These are phyloP conservation scores for Suillus subalutaceus DNA, from an alignment of 768 basidiomycete genomes.

Conservation along the genomic window DNA sequence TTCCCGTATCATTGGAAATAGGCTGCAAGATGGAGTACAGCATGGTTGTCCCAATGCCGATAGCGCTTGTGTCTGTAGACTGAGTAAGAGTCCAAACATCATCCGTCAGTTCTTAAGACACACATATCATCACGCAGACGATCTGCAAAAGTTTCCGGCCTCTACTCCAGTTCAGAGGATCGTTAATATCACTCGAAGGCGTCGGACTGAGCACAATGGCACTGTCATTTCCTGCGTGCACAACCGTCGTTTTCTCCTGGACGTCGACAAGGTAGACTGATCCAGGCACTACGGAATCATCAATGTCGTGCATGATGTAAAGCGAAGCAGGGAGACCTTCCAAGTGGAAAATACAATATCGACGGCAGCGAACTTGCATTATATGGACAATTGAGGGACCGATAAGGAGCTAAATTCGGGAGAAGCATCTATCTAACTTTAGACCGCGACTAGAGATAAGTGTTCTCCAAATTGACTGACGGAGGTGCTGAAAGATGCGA, in stretches of 20 bases:
- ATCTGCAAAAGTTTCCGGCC: slow-evolving; percentile 19
- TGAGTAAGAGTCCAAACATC: background rate
- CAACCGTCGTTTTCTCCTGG: slow-evolving; percentile 15
- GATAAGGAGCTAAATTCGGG: slow-evolving; percentile 4
- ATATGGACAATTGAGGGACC: background rate
- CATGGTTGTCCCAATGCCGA: slow-evolving; percentile 21
- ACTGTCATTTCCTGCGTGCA: slow-evolving; percentile 18
- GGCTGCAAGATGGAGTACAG: slow-evolving; percentile 24
- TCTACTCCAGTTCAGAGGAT: slow-evolving; percentile 26
- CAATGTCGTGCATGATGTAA: slow-evolving; percentile 20
- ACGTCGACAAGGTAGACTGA: slow-evolving; percentile 30
- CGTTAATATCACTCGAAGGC: slow-evolving; percentile 26
- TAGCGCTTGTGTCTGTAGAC: slow-evolving; percentile 19
- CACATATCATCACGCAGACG: slow-evolving; percentile 22
- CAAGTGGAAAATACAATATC: background rate
- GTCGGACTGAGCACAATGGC: slow-evolving; percentile 27
- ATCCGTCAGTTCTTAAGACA: slow-evolving; percentile 9
- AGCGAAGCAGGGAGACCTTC: background rate
- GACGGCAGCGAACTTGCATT: background rate
- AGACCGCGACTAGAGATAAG: background rate
- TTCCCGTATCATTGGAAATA: slow-evolving; percentile 21
- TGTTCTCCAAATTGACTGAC: background rate
- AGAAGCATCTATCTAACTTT: background rate
- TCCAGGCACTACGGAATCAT: slow-evolving; percentile 23
- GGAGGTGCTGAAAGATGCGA: background rate